Evolutionary conservation across 2,329 filamentous ascomycete species (phyloP), one percentile per base, ranked within the genome.

Genomic region (Aspergillus japonicus): DNA sequence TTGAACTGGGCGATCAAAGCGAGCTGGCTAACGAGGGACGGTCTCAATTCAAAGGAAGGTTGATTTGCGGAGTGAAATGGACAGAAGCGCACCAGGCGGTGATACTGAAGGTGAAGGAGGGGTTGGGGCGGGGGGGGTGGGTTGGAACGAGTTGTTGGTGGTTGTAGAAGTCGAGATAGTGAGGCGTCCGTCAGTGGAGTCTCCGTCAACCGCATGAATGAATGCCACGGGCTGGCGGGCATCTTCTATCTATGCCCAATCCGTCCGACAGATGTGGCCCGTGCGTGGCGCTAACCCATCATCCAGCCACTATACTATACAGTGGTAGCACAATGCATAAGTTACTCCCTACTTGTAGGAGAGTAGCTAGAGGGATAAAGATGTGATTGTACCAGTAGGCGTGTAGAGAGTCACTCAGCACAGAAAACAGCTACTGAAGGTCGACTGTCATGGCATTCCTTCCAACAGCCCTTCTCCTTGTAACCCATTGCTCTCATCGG

Each of bases 271-370:
- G 16, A 21, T 47, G n/a, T 63, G 61, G 61, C 51, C 61, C 61
- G 61, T 63, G 61, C 61, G 56, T 49, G 14, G 52, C 53, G 50
- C 58, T 61, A 50, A 31, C 61, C 56, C 50, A 49, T 14, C 21
- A 19, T 50, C 19, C 19, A 21, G 19, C 33, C 21, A 24, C 29
- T 12, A 3, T 7, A 8, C 6, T 29, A 29, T 8, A 29, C 26
- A 29, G 26, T 29, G 8, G 26, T 8, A 26, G 14, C 14, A 35
- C 14, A 16, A 5, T 11, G 33, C 5, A 3, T 35, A 23, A 23
- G 23, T 23, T 3, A 35, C 33, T 35, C 5, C 3, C 33, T 35
- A 2, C 33, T 26, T 2, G 8, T 1, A 8, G 8, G 8, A 26
- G 26, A 26, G 26, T 2, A 8, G 1, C 2, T 29, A 10, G 3